A percentile compares a stretch with the other conserved stretches of the same genome.
phyloP scores from a whole-genome alignment of 371 early-diverging fungal species.

The Actinomucor elegans region DNA sequence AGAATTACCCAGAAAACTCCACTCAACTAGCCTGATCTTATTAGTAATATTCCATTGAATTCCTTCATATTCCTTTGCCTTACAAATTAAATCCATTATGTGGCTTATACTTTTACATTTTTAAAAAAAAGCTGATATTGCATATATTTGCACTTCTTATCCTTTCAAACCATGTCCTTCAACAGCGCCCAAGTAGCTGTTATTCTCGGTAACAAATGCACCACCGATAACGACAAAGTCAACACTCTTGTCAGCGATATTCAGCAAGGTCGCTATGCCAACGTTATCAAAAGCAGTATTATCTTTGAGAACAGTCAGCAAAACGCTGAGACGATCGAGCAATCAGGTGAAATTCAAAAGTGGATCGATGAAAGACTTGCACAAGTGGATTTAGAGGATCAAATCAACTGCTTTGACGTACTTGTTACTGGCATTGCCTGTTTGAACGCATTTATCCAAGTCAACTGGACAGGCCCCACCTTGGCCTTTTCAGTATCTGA shows the following conservation, averaged over 20 bases:
- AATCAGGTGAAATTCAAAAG: slow-evolving; percentile 23
- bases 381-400: slow-evolving; percentile 5
- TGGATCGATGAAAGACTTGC: slow-evolving; percentile 22
- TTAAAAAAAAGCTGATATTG: background rate
- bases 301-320: slow-evolving; percentile 19
- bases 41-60: slow-evolving; percentile 2
- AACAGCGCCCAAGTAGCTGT: slow-evolving; percentile 16
- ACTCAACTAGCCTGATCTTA: background rate
- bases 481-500: slow-evolving; percentile 44
- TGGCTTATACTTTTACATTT: slow-evolving; percentile 5
- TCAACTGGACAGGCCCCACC: slow-evolving; percentile 70
- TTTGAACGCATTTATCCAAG: slow-evolving; percentile 65
- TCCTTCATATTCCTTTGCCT: slow-evolving; percentile 7
- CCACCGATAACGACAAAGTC: background rate
- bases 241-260: slow-evolving; percentile 14
- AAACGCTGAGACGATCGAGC: background rate
- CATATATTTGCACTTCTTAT: background rate
- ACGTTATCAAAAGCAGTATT: slow-evolving; percentile 27
- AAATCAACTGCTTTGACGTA: slow-evolving; percentile 19
- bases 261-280: slow-evolving; percentile 33
- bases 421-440: slow-evolving; percentile 56
- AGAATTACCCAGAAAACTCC: too few relatives aligned
- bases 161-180: slow-evolving; percentile 14
- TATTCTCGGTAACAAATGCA: slow-evolving; percentile 6
- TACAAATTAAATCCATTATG: slow-evolving; percentile 9